Conservation (phyloP, 768 basidiomycete species). For the Coprinopsis marcescibilis region DNA sequence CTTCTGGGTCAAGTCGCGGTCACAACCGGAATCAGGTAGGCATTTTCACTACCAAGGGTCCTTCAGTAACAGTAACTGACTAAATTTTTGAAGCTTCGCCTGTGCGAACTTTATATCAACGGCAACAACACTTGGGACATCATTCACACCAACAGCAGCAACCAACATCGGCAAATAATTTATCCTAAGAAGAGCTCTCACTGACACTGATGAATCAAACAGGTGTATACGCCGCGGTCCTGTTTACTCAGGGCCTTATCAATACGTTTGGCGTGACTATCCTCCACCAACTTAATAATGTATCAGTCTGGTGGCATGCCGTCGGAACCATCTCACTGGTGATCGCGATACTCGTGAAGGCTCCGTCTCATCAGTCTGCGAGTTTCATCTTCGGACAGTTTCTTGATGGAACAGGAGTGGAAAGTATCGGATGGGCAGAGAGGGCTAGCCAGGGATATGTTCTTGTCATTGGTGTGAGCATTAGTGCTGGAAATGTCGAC, state of each 20-base stretch:
- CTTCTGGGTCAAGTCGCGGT: slow-evolving; percentile 72
- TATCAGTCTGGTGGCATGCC: slow-evolving; percentile 76
- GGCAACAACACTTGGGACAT: slow-evolving; percentile 50
- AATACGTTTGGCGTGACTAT: slow-evolving; percentile 72
- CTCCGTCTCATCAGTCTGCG: slow-evolving; percentile 63
- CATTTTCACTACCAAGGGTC: slow-evolving; percentile 37
- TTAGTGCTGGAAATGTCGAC: too few species aligned
- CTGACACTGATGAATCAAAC: neutral
- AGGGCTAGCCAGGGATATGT: slow-evolving; percentile 69
- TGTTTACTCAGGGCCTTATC: slow-evolving; percentile 64
- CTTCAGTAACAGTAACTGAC: slow-evolving; percentile 11
- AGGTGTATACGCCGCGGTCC: slow-evolving; percentile 57
- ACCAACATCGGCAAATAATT: slow-evolving; percentile 50
- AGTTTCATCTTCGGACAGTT: slow-evolving; percentile 68
- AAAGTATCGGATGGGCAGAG: slow-evolving; percentile 53
- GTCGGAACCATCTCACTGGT: slow-evolving; percentile 62
- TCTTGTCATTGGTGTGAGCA: slow-evolving; percentile 53
- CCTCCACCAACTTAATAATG: slow-evolving; percentile 62
- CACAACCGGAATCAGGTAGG: slow-evolving; percentile 64
- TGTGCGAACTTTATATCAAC: slow-evolving; percentile 68
- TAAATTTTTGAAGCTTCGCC: slow-evolving; percentile 41
- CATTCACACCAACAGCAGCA: slow-evolving; percentile 51
- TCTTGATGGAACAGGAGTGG: slow-evolving; percentile 58
- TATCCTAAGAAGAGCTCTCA: neutral
- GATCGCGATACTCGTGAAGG: slow-evolving; percentile 64